phyloP scores from a whole-genome alignment of 306 rosid genomes.

The Hippophae tibetana region DNA sequence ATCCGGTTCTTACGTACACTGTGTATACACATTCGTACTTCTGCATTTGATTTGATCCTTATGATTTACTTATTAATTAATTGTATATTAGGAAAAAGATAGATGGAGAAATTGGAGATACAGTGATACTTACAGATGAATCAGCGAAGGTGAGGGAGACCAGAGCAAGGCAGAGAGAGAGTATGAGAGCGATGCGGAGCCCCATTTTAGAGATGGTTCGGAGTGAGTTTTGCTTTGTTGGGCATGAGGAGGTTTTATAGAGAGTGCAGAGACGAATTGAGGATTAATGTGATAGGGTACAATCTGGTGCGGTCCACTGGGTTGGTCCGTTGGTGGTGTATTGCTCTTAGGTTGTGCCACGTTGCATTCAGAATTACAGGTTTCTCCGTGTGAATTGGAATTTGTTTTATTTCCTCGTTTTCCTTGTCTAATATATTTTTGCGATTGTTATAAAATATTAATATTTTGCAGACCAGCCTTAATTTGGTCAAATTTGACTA shows the following conservation, averaged over 20 bases:
- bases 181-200: background rate
- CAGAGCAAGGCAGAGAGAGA: slow-evolving; percentile 22
- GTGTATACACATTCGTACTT: slow-evolving; percentile 63
- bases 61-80: background rate
- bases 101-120: background rate
- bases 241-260: background rate
- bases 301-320: background rate
- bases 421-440: too few species aligned
- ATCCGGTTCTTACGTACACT: slow-evolving; percentile 55
- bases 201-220: slow-evolving; percentile 23
- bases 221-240: slow-evolving; percentile 7
- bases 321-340: background rate
- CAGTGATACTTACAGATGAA: slow-evolving; percentile 21
- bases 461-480: too few species aligned
- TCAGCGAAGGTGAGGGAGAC: slow-evolving; percentile 23
- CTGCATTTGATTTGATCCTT: slow-evolving; percentile 23
- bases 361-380: background rate
- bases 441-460: too few species aligned
- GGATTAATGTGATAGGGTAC: background rate
- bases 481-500: too few species aligned
- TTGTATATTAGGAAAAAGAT: background rate
- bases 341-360: background rate
- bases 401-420: too few species aligned
- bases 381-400: too few species aligned
- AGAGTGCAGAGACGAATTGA: background rate